Conservation (phyloP, 306 rosid species). For the Cicer bijugum region DNA sequence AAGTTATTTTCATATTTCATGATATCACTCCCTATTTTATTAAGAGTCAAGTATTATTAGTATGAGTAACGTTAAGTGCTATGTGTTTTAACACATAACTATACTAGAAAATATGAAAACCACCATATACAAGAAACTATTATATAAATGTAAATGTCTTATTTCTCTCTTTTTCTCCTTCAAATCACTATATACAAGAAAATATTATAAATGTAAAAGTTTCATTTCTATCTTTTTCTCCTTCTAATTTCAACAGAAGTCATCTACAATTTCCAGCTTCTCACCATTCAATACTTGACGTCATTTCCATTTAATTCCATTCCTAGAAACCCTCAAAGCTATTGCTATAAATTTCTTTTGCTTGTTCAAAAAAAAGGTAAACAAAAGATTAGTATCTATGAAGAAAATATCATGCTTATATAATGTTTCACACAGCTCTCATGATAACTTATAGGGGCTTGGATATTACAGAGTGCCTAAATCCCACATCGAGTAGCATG, state of each 20-base stretch:
- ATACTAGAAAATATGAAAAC: constrained; percentile 8
- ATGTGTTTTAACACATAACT: background rate
- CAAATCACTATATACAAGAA: background rate
- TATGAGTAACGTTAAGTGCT: background rate
- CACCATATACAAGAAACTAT: background rate
- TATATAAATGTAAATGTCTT: background rate
- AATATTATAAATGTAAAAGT: background rate
- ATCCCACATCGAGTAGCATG: no score
- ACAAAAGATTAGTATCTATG: background rate
- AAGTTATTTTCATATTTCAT: constrained; percentile 2
- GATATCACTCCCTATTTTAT: background rate
- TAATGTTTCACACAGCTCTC: background rate
- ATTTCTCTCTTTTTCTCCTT: background rate
- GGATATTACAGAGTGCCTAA: no score
- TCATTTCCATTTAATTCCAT: constrained; percentile 30
- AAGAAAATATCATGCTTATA: background rate
- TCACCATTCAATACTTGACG: constrained; percentile 12
- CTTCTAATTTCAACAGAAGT: background rate
- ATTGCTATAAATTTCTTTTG: no score
- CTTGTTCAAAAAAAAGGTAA: background rate
- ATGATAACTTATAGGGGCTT: background rate
- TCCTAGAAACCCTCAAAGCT: background rate
- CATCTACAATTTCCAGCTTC: constrained; percentile 8
- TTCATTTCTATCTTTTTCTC: background rate
- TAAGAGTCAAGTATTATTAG: background rate